These are phyloP conservation scores for Cladophialophora chaetospira DNA, from an alignment of 2,329 filamentous ascomycete species.

Conservation along the genomic window DNA sequence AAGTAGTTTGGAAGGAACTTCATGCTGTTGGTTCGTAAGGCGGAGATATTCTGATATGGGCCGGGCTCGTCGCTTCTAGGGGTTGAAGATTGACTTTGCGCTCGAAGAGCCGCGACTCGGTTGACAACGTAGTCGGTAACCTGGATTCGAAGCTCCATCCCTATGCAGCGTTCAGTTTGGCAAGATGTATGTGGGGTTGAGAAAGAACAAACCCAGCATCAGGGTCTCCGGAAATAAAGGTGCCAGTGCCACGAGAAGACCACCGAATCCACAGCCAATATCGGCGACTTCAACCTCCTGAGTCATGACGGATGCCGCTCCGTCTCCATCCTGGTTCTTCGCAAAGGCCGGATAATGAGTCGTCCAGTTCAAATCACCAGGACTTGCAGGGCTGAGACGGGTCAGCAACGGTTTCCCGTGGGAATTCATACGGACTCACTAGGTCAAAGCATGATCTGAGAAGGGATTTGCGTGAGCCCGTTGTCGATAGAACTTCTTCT, in stretches of 20 bases:
- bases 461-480: constrained; percentile 97
- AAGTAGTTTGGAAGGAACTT: constrained; percentile 99
- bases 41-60: constrained; percentile 81
- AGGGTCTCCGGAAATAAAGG: constrained; percentile 79
- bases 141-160: constrained; percentile 88
- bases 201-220: constrained; percentile 66
- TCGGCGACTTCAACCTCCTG: constrained; percentile 89
- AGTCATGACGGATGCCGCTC: constrained; percentile 47
- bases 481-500: constrained; percentile 96
- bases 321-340: constrained; percentile 36
- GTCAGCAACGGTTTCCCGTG: not conserved
- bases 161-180: constrained; percentile 45
- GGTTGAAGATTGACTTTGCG: constrained; percentile 40
- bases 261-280: constrained; percentile 96
- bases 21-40: constrained; percentile 93
- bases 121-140: constrained; percentile 91
- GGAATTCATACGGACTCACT: constrained; percentile 60
- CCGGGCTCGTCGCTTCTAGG: constrained; percentile 19
- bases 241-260: constrained; percentile 80
- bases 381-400: constrained; percentile 80
- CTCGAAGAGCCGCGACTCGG: constrained; percentile 77
- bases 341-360: constrained; percentile 76
- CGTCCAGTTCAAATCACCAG: constrained; percentile 89
- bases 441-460: constrained; percentile 85
- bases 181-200: not conserved